These are phyloP conservation scores for Schizosaccharomyces pombe DNA, from an alignment of 805 yeast species.

Conservation along the genomic window DNA sequence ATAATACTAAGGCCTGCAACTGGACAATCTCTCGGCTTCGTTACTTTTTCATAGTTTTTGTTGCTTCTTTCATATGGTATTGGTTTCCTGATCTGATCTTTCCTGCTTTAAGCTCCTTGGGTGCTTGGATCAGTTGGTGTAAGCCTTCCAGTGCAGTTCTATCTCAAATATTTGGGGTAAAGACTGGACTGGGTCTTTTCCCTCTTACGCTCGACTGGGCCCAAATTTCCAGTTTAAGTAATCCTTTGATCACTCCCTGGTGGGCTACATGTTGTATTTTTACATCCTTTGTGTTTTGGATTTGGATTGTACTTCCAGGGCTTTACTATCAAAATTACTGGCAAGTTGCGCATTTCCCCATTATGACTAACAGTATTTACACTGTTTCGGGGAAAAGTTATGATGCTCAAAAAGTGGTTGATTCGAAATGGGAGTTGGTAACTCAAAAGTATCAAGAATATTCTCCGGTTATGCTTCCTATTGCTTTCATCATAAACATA, in stretches of 20 bases:
- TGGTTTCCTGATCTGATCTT: constrained; percentile 41
- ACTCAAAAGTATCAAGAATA: too few relatives aligned
- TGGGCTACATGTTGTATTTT: constrained; percentile 10
- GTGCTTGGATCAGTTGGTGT: constrained; percentile 41
- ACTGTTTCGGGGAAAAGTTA: too few relatives aligned
- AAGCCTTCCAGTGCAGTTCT: constrained; percentile 22
- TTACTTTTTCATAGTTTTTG: constrained; percentile 24
- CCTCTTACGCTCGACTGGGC: constrained; percentile 39
- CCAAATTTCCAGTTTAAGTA: constrained; percentile 29
- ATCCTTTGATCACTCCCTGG: constrained; percentile 31
- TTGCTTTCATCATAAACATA: too few relatives aligned
- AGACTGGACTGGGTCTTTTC: constrained; percentile 32
- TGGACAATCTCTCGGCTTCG: constrained; percentile 34
- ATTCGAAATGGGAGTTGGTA: too few relatives aligned
- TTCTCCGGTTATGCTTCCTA: too few relatives aligned
- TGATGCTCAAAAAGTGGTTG: too few relatives aligned
- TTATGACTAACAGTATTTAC: too few relatives aligned
- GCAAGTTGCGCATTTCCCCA: constrained; percentile 20
- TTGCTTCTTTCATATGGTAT: constrained; percentile 25
- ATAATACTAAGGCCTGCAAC: constrained; percentile 18
- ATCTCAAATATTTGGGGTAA: constrained; percentile 30
- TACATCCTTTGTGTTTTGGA: background rate
- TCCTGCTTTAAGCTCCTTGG: constrained; percentile 34
- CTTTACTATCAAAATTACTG: constrained; percentile 20
- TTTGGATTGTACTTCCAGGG: constrained; percentile 8